Conservation (phyloP, 768 basidiomycete species). For the Steccherinum ochraceum region DNA sequence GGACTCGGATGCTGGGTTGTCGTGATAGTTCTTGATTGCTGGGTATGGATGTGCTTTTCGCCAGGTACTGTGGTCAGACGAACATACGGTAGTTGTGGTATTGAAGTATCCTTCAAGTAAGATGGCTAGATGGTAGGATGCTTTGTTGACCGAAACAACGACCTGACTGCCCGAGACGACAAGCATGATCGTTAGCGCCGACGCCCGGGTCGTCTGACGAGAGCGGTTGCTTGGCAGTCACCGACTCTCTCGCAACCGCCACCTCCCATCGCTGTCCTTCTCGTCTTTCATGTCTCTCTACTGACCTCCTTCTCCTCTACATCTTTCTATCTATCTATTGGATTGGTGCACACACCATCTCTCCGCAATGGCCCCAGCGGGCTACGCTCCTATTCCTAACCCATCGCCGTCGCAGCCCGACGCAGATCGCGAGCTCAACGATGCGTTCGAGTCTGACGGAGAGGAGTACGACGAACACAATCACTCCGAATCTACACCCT, state of each 20-base stretch:
- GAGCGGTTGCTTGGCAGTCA: not conserved
- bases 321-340: conserved; percentile 1
- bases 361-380: conserved; percentile 35
- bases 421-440: conserved; percentile 62
- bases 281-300: not conserved
- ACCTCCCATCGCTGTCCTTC: not conserved
- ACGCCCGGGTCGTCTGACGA: not conserved
- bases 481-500: conserved; percentile 29
- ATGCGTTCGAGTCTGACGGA: conserved; percentile 57
- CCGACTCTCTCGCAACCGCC: not conserved
- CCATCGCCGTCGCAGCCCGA: conserved; percentile 37
- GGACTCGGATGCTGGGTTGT: not conserved
- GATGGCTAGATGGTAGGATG: no score
- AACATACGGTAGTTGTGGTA: no score
- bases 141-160: no score
- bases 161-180: not conserved
- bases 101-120: no score
- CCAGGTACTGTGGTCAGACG: no score
- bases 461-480: conserved; percentile 49
- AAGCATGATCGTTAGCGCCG: no score
- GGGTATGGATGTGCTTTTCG: no score
- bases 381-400: conserved; percentile 50
- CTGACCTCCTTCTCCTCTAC: not conserved
- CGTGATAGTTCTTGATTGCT: no score
- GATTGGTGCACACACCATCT: no score